Evolutionary conservation across 2,329 filamentous ascomycete genomes (phyloP).

Genomic region (Pseudopithomyces maydicus): DNA sequence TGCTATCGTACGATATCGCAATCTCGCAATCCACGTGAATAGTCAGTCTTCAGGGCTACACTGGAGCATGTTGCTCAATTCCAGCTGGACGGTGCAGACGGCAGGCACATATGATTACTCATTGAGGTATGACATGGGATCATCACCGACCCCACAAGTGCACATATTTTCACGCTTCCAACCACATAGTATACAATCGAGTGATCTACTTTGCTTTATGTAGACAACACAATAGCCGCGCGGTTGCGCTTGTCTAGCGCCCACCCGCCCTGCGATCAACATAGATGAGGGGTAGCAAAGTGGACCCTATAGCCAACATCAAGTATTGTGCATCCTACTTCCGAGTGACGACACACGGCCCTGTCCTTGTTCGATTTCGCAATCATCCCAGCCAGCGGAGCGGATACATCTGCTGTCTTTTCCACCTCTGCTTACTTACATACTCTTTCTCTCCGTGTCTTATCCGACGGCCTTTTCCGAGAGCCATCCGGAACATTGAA

Average conservation of each 20-base stretch:
- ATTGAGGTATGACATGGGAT: too few species aligned
- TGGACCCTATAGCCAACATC: neutral
- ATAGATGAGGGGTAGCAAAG: conserved; percentile 2
- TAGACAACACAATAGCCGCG: neutral
- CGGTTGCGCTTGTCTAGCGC: neutral
- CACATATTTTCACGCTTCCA: too few species aligned
- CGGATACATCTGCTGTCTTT: neutral
- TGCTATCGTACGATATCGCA: too few species aligned
- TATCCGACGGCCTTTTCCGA: neutral
- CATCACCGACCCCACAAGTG: too few species aligned
- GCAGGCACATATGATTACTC: too few species aligned
- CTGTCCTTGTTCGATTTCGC: neutral
- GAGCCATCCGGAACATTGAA: neutral
- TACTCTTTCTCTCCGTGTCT: neutral
- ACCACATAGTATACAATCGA: too few species aligned
- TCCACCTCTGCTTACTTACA: neutral
- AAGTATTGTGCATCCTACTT: neutral
- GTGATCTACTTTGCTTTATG: neutral
- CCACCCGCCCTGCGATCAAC: neutral
- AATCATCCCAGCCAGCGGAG: neutral
- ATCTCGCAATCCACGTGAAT: too few species aligned
- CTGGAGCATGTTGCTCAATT: too few species aligned
- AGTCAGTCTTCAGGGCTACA: too few species aligned
- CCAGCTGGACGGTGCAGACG: too few species aligned
- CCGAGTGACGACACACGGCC: neutral